Conservation (phyloP, 2,329 filamentous ascomycete species). For the Penicillium sp. region DNA sequence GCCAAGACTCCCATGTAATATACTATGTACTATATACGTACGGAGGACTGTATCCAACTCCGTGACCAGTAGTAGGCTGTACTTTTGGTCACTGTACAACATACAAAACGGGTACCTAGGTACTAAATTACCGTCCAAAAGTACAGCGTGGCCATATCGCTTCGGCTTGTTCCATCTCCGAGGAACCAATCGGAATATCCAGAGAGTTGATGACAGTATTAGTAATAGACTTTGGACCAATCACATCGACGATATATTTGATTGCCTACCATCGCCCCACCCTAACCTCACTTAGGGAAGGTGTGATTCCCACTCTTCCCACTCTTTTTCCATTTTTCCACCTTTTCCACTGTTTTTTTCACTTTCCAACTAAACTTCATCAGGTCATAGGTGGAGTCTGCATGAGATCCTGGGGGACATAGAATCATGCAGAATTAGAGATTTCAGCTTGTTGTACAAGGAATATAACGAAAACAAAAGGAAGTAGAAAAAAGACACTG, state of each 20-base stretch:
- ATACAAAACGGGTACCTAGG: no score
- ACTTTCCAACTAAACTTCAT: slow-evolving; percentile 19
- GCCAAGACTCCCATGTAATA: background rate
- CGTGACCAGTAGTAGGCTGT: background rate
- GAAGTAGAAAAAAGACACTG: background rate
- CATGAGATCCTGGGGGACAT: slow-evolving; percentile 24
- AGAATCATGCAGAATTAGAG: background rate
- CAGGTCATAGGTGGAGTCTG: slow-evolving; percentile 22
- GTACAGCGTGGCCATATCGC: slow-evolving; percentile 11
- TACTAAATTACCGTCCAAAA: background rate
- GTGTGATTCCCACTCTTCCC: slow-evolving; percentile 15
- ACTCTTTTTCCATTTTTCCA: slow-evolving; percentile 1
- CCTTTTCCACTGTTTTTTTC: background rate
- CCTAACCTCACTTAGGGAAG: slow-evolving; percentile 17
- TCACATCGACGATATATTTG: slow-evolving; percentile 17
- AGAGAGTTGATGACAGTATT: slow-evolving; percentile 17
- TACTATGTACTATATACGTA: background rate
- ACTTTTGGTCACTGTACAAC: background rate
- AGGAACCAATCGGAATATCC: slow-evolving; percentile 16
- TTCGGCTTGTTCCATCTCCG: background rate
- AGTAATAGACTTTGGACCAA: slow-evolving; percentile 13
- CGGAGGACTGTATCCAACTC: background rate
- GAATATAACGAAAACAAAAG: no score
- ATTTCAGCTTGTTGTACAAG: background rate
- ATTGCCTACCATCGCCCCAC: slow-evolving; percentile 22